Conservation (phyloP, 164 flowering plant species). For the Vitis riparia region DNA sequence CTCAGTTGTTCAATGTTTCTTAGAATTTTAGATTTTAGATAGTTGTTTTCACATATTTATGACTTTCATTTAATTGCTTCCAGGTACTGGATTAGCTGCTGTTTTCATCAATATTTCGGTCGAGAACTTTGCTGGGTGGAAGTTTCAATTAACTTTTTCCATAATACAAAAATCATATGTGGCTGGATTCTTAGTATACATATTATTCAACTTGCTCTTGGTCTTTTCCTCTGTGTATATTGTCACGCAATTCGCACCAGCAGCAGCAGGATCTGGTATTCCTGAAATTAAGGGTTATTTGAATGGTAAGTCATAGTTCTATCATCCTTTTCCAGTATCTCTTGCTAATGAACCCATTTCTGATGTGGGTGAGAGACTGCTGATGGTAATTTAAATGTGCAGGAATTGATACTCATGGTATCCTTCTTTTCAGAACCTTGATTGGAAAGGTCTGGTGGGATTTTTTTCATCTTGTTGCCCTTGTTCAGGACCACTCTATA, state of each 20-base stretch:
- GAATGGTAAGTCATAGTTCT: conserved; percentile 60
- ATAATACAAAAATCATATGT: conserved; percentile 87
- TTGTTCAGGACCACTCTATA: too few relatives aligned
- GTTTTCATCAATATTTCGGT: conserved; percentile 90
- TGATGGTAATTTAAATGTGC: conserved; percentile 24
- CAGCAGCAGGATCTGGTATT: conserved; percentile 97
- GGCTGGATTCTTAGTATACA: conserved; percentile 79
- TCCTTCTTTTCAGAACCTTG: conserved; percentile 92
- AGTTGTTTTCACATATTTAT: background rate
- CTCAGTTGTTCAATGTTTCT: background rate
- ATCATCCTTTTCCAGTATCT: background rate
- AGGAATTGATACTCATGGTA: conserved; percentile 93
- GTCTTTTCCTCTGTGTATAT: conserved; percentile 89
- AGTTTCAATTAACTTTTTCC: conserved; percentile 72
- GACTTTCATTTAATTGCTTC: conserved; percentile 10
- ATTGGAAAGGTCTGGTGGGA: conserved; percentile 73
- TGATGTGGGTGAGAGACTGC: conserved; percentile 3
- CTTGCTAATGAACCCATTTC: background rate
- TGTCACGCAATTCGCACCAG: conserved; percentile 88
- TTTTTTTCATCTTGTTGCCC: too few relatives aligned
- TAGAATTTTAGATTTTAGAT: background rate
- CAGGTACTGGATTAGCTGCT: conserved; percentile 94
- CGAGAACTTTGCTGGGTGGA: conserved; percentile 99
- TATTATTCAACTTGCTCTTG: conserved; percentile 68
- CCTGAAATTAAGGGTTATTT: conserved; percentile 99